A percentile compares a stretch with the other conserved stretches of the same genome.
phyloP scores from a whole-genome alignment of 352 stramenopile genomes.

The Phytopythium cucurbitacearum region DNA sequence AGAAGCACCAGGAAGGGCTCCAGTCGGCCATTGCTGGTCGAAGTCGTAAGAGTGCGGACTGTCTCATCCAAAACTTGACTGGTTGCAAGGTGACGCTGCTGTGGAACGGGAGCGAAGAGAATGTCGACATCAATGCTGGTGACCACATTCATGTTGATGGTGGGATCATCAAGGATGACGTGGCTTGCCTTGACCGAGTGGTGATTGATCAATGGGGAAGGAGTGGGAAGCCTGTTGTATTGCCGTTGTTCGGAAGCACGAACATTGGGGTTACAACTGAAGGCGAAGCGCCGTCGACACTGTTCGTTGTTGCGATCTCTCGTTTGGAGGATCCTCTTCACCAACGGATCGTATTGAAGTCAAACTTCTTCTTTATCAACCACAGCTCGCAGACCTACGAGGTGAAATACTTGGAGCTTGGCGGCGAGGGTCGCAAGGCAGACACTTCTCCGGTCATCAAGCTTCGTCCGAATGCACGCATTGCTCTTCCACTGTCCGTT shows the following conservation, averaged over 20 bases:
- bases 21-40: constrained; percentile 29
- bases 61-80: constrained; percentile 69
- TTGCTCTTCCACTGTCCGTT: constrained; percentile 56
- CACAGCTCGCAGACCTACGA: constrained; percentile 70
- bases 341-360: constrained; percentile 70
- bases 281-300: constrained; percentile 24
- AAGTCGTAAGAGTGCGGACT: constrained; percentile 38
- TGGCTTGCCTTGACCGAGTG: constrained; percentile 36
- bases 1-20: constrained; percentile 65
- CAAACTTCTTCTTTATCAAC: constrained; percentile 81
- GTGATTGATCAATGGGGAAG: constrained; percentile 60
- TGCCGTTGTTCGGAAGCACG: constrained; percentile 59
- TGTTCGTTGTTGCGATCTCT: constrained; percentile 68
- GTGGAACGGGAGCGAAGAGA: constrained; percentile 40
- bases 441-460: constrained; percentile 59
- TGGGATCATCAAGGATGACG: constrained; percentile 30
- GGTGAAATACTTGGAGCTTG: constrained; percentile 68
- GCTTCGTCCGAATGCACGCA: constrained; percentile 55
- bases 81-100: constrained; percentile 51
- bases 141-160: constrained; percentile 42
- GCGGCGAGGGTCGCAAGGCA: constrained; percentile 33
- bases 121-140: constrained; percentile 38
- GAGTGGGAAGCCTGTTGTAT: constrained; percentile 24
- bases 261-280: constrained; percentile 52
- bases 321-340: constrained; percentile 62